Evolutionary conservation across 2,329 filamentous ascomycete genomes (phyloP), one percentile per base, ranked within the genome.

Genomic region (Volutella citrinella): DNA sequence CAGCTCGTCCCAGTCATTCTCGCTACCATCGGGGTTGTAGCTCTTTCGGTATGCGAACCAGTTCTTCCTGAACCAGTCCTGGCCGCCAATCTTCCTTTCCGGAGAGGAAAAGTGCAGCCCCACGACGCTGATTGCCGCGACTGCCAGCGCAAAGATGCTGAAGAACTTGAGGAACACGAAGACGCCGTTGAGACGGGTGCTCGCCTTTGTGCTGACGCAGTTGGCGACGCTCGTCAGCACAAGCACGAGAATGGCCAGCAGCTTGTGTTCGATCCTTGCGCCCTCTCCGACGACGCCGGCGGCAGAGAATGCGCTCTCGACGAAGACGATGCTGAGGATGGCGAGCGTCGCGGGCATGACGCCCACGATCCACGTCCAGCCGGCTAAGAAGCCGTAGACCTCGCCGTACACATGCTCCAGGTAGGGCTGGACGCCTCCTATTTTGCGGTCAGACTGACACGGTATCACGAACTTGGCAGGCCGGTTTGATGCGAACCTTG

Each of bases 341-440:
- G 78, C 78, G 39, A 81, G 66, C 0, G 78, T 80, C 0, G 77
- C 76, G 0, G 79, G 79, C 69, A 81, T 82, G 16, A 81, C 72
- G 14, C 73, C 76, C 6, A 82, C 68, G 34, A 82, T 72, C 74
- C 78, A 82, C 0, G 78, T 77, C 78, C 78, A 83, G 0, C 77
- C 76, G 6, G 76, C 76, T 6, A 82, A 54, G 46, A 81, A 82
- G n/a, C 77, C 78, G 30, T 72, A 70, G 3, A 75, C 59, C 30
- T 81, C 76, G 19, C 78, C 78, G 41, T 71, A 82, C 20, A 81
- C 72, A 52, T 78, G 70, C 45, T 70, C 67, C 7, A 83, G 65
- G 45, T 79, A 82, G 11, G 77, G 76, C 48, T 82, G 78, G 28
- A 82, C 71, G 12, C 79, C 79, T 5, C 78, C 75, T 66, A 22